These are phyloP conservation scores for Dactylorhiza incarnata DNA, from an alignment of 106 monocot species.

Conservation along the genomic window DNA sequence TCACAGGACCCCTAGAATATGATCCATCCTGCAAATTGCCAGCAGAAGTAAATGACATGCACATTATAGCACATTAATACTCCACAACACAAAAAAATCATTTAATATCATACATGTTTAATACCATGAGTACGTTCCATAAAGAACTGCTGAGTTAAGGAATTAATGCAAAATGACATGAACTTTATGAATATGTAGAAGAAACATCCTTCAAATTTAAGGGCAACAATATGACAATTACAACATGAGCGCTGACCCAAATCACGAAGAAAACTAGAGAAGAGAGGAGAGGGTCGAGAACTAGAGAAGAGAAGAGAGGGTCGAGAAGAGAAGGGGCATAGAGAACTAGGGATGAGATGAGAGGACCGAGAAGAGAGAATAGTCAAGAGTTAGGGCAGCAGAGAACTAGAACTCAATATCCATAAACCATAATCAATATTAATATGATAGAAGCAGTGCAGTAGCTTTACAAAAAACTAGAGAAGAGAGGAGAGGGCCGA, in stretches of 20 bases:
- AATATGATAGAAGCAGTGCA: no score
- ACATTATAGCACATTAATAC: not conserved
- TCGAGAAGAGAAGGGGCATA: no score
- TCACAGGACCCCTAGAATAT: slow-evolving; percentile 86
- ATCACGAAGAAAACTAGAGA: not conserved
- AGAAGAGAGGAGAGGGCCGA: no score
- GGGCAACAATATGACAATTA: not conserved
- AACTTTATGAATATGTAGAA: not conserved
- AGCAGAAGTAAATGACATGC: slow-evolving; percentile 3
- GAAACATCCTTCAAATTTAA: not conserved
- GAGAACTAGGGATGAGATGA: no score
- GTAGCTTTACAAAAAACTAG: no score
- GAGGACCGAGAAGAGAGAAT: no score
- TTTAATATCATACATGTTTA: not conserved
- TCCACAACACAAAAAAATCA: not conserved
- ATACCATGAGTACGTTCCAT: not conserved
- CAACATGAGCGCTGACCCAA: not conserved
- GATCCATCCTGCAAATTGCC: slow-evolving; percentile 86
- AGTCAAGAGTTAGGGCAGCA: no score
- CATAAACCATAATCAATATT: no score
- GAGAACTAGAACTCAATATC: no score
- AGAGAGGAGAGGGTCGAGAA: no score
- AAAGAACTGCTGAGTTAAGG: not conserved
- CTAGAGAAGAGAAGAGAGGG: no score
- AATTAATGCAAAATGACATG: not conserved